phyloP scores from a whole-genome alignment of 106 monocot species.

The Dendrobium chrysotoxum region DNA sequence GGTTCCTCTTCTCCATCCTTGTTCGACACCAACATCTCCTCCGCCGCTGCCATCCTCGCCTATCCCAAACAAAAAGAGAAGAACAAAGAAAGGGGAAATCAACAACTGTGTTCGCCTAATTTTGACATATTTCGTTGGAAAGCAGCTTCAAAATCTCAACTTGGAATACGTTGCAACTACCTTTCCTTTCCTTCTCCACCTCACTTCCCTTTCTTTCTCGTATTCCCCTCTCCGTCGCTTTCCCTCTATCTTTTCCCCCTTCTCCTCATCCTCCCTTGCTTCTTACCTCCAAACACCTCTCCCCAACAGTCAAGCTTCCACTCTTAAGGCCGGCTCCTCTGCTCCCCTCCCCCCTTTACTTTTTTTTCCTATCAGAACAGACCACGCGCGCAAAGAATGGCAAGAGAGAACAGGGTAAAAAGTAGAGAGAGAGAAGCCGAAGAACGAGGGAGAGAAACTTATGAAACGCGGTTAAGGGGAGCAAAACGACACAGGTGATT shows the following conservation, averaged over 20 bases:
- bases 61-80: no score
- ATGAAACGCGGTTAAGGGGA: neutral
- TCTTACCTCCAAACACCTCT: no score
- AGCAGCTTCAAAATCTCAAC: neutral
- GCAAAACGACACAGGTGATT: constrained; percentile 11
- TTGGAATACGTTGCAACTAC: neutral
- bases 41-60: constrained; percentile 6
- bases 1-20: constrained; percentile 12
- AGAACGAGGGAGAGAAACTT: neutral
- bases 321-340: no score
- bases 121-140: neutral
- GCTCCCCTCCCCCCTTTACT: no score
- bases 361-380: no score
- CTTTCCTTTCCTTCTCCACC: neutral
- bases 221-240: neutral
- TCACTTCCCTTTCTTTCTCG: neutral
- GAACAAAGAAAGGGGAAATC: no score
- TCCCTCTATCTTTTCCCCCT: no score
- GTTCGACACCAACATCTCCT: constrained; percentile 18
- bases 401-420: no score
- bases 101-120: no score
- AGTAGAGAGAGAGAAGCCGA: neutral
- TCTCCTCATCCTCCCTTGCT: no score
- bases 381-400: no score
- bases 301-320: no score